Conservation (phyloP, 2,329 filamentous ascomycete genomes). For the Phaeosphaeriaceae sp. region DNA sequence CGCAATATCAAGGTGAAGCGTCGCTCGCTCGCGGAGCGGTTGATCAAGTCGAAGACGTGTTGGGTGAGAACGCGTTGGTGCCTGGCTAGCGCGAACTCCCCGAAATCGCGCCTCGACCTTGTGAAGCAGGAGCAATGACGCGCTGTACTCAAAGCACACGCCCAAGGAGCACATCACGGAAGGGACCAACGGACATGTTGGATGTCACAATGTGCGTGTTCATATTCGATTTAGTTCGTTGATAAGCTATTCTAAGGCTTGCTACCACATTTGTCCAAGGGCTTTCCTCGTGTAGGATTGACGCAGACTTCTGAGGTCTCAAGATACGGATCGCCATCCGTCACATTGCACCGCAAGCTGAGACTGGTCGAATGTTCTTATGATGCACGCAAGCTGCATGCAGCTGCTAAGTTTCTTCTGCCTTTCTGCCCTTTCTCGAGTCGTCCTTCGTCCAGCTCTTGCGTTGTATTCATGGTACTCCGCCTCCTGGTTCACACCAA, state of each 20-base stretch:
- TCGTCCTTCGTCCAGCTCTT: no score
- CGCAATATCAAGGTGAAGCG: not conserved
- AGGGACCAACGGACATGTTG: no score
- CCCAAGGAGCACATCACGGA: no score
- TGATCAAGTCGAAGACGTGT: not conserved
- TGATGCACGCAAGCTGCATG: not conserved
- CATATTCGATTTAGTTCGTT: no score
- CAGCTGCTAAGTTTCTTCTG: no score
- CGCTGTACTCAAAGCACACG: not conserved
- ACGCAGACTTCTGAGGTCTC: not conserved
- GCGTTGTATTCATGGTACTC: no score
- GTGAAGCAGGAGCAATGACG: not conserved
- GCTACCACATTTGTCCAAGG: not conserved
- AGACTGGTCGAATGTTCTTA: not conserved
- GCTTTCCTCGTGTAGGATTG: not conserved
- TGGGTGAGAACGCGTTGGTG: not conserved
- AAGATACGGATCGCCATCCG: not conserved
- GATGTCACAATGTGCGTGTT: no score
- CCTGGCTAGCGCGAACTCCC: not conserved
- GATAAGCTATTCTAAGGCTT: not conserved
- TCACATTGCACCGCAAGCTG: not conserved
- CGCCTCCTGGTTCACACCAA: not conserved
- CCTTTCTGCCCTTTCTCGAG: no score
- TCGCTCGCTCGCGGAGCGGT: no score
- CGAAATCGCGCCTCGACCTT: not conserved